phyloP scores from a whole-genome alignment of 1,139 yeast genomes.

The Suhomyces chickasaworum region DNA sequence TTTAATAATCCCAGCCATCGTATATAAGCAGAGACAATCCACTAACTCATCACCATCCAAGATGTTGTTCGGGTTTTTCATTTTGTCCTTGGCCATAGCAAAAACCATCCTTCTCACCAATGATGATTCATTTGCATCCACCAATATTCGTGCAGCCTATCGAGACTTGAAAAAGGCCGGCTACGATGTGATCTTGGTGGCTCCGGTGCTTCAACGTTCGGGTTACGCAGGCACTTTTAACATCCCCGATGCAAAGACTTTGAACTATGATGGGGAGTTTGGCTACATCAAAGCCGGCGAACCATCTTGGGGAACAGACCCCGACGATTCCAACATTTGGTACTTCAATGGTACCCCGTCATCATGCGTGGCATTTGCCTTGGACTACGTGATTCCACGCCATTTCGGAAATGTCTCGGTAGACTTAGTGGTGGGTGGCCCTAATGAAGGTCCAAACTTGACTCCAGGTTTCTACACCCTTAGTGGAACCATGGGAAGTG shows the following conservation, averaged over 20 bases:
- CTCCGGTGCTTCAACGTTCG: slow-evolving; percentile 36
- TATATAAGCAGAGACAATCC: not conserved
- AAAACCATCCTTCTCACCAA: slow-evolving; percentile 36
- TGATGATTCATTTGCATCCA: slow-evolving; percentile 36
- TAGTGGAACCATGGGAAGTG: slow-evolving; percentile 50
- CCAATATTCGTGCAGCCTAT: slow-evolving; percentile 38
- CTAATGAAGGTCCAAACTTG: slow-evolving; percentile 48
- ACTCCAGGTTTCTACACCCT: slow-evolving; percentile 40
- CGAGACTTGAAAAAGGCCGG: slow-evolving; percentile 31
- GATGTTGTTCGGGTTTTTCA: slow-evolving; percentile 7
- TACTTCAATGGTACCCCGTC: slow-evolving; percentile 51
- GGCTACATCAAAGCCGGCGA: slow-evolving; percentile 40
- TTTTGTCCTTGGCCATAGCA: slow-evolving; percentile 9
- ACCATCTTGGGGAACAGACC: slow-evolving; percentile 49
- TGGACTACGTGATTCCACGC: slow-evolving; percentile 42
- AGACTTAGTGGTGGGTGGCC: slow-evolving; percentile 49
- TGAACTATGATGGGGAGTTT: slow-evolving; percentile 37
- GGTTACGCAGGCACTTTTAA: slow-evolving; percentile 35
- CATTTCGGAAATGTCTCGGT: slow-evolving; percentile 34
- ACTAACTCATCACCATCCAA: not conserved
- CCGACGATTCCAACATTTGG: slow-evolving; percentile 42
- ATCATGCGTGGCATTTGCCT: slow-evolving; percentile 43
- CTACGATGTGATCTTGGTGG: slow-evolving; percentile 34
- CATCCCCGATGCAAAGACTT: slow-evolving; percentile 25
- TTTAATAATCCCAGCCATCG: no score